phyloP scores from a whole-genome alignment of 805 yeast species.

The Crinitomyces ghanaensis region DNA sequence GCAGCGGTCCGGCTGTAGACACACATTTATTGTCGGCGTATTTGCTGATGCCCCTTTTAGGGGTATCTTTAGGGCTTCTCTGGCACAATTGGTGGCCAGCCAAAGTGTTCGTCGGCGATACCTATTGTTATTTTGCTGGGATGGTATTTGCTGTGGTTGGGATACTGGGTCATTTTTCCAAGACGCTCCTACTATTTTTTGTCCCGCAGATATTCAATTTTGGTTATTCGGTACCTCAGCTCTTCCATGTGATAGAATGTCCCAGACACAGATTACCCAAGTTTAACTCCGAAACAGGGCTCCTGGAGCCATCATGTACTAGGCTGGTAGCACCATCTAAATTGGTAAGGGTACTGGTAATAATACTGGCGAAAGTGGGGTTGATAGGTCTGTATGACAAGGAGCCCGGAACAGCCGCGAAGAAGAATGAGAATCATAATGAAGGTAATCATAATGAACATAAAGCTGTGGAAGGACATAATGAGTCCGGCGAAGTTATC shows the following conservation, averaged over 20 bases:
- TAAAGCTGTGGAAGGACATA: constrained; percentile 17
- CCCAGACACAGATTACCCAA: constrained; percentile 92
- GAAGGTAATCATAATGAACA: too few relatives aligned
- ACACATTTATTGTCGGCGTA: constrained; percentile 76
- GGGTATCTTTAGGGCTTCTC: constrained; percentile 67
- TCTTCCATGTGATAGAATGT: constrained; percentile 77
- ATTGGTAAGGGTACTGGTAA: constrained; percentile 26
- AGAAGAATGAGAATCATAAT: too few relatives aligned
- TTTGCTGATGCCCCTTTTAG: constrained; percentile 73
- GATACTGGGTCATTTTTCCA: constrained; percentile 90
- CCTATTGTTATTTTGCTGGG: constrained; percentile 95
- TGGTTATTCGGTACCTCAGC: constrained; percentile 82
- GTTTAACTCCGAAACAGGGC: constrained; percentile 54
- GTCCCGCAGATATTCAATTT: constrained; percentile 89
- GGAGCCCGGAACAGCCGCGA: too few relatives aligned
- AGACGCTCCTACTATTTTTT: constrained; percentile 76
- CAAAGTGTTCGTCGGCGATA: constrained; percentile 90
- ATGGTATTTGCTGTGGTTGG: constrained; percentile 98
- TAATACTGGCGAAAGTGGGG: constrained; percentile 35
- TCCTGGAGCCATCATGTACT: constrained; percentile 58
- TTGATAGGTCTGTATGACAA: constrained; percentile 36
- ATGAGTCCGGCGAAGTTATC: constrained; percentile 28
- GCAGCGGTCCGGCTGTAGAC: constrained; percentile 50
- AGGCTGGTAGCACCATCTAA: constrained; percentile 20
- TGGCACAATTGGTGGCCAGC: constrained; percentile 88